Evolutionary conservation across 179 eudicot genomes (phyloP), one percentile per base, ranked within the genome.

Genomic region (Beta corolliflora): DNA sequence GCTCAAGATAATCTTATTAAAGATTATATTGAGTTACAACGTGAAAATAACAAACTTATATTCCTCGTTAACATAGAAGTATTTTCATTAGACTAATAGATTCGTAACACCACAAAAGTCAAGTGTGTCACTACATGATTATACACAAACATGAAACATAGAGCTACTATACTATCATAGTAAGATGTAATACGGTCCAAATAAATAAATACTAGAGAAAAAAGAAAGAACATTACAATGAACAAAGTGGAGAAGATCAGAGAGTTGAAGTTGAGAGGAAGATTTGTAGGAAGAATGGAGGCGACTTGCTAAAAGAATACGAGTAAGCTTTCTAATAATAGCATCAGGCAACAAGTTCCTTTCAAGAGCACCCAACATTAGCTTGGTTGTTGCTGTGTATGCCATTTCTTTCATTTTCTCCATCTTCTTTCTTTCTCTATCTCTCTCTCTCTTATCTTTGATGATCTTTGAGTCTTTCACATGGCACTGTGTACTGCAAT

Each of bases 331-430:
- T 74, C 99, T 83, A 5, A 92, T 83, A 41, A 94, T 88, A 12
- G 86, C 81, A 85, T 95, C 99, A 59, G 99, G 99, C 73, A 95
- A 82, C 23, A 95, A 53, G 63, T 92, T 92, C 10, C 87, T 91
- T 85, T 95, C 96, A 52, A 94, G 87, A 7, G 96, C 92, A 64
- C 87, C 82, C 16, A 91, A 68, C 93, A 91, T 89, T 53, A 91
- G 21, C 81, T 87, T 87, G 58, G 90, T 94, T 2, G 97, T 88
- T 18, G 91, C 91, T 10, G 86, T 91, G 85, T 94, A 95, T 7
- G 97, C 92, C 66, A 83, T 64, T 71, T 92, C 87, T 81, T 91
- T 81, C 73, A 95, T 4, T 11, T 82, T 21, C 19, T 88, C 94
- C 94, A 91, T 90, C 23, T 58, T 25, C 19, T 16, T 29, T 60